phyloP scores from a whole-genome alignment of 1,284 basidiomycete genomes.

The Pyrrhoderma noxium region DNA sequence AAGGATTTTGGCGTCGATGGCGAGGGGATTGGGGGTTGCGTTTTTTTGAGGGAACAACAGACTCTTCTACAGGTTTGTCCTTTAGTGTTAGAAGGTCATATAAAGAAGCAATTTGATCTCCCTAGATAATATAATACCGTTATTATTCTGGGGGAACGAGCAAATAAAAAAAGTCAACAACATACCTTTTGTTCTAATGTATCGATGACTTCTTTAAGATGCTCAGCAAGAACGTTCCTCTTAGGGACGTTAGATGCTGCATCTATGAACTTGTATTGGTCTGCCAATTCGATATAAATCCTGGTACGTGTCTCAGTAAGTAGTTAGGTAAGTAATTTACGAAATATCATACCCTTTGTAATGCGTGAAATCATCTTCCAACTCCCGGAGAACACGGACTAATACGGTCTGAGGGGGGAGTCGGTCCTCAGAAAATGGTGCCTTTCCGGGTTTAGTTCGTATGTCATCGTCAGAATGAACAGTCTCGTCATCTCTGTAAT shows the following conservation, averaged over 20 bases:
- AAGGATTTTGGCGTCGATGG: not conserved
- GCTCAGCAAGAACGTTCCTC: constrained; percentile 75
- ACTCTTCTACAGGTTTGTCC: constrained; percentile 47
- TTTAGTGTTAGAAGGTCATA: constrained; percentile 73
- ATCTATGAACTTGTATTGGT: constrained; percentile 85
- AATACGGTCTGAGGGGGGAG: constrained; percentile 81
- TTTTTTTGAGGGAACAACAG: constrained; percentile 26
- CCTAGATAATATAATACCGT: constrained; percentile 37
- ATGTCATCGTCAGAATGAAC: constrained; percentile 37
- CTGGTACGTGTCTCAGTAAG: constrained; percentile 34
- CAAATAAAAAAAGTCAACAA: not conserved
- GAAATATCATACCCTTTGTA: constrained; percentile 65
- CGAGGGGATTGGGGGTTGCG: constrained; percentile 11
- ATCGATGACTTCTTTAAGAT: constrained; percentile 84
- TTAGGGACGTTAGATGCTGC: constrained; percentile 72
- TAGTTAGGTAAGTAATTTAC: constrained; percentile 8
- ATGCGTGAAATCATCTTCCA: constrained; percentile 87
- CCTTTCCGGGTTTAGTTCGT: constrained; percentile 25
- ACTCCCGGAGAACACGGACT: constrained; percentile 67
- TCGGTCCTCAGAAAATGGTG: constrained; percentile 29
- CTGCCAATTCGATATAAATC: constrained; percentile 80
- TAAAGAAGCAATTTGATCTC: constrained; percentile 80
- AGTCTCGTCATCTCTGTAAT: constrained; percentile 19
- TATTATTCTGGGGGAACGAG: not conserved
- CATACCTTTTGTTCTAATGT: constrained; percentile 78